Evolutionary conservation across 1,284 basidiomycete species (phyloP), one percentile per base, ranked within the genome.

Genomic region (Volvariella surrecta): DNA sequence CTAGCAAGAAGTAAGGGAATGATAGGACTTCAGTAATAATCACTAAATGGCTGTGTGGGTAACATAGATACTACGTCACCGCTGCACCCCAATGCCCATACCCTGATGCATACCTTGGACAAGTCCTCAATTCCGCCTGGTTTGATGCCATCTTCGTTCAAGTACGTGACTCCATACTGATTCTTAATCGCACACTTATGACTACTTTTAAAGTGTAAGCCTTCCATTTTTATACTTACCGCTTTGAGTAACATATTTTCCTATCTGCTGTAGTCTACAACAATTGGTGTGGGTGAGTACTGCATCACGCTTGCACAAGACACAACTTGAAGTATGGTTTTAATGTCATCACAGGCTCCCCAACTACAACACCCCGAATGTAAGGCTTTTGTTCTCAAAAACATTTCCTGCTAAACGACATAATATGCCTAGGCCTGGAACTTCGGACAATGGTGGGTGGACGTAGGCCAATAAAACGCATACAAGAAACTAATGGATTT

Each of bases 131-230:
- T 51, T 62, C 65, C 0, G 76, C 74, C 20, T 64, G 56, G 0
- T 80, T 82, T 48, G 80, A 82, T 50, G 76, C 76, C 3, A 57
- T 82, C 37, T 82, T 76, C 49, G 78, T 82, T 40, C 79, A 81
- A 53, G 58, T 59, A 40, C 41, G 58, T 48, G 22, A 10, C 4
- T 15, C 30, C 32, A 21, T 22, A 15, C 21, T 39, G 11, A 11
- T 24, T 39, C 40, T n/a, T 37, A n/a, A 6, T n/a, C 7, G 6
- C 34, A 19, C 6, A 15, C 18, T 15, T 8, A 16, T 35, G 8
- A 35, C 34, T 7, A 7, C n/a, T 15, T 35, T 15, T 6, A 11
- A 7, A 35, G 34, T 35, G 34, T 35, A n/a, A 35, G 34, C 18
- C 13, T 35, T 35, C n/a, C 6, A 19, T 15, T 11, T 11, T 28